Conservation (phyloP, 192 early-diverging fungal species). For the Linnemannia hyalina region DNA sequence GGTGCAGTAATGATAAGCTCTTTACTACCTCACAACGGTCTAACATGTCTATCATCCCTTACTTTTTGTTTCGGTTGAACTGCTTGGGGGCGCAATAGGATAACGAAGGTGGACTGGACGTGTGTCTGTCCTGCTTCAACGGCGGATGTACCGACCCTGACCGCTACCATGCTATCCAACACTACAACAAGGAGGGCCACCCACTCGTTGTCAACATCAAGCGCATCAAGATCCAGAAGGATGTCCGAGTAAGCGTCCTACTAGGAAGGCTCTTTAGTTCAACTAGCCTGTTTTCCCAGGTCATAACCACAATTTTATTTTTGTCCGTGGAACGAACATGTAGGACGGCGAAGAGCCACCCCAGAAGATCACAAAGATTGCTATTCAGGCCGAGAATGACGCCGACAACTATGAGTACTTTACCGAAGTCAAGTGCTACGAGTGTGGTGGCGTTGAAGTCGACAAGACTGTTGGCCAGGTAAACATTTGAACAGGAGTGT, state of each 20-base stretch:
- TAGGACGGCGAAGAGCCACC: constrained; percentile 73
- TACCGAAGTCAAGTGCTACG: constrained; percentile 85
- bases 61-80: background rate
- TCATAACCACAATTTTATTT: constrained; percentile 12
- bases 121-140: constrained; percentile 96
- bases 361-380: constrained; percentile 94
- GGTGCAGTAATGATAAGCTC: background rate
- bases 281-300: background rate
- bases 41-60: background rate
- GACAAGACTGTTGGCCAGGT: constrained; percentile 70
- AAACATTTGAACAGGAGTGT: constrained; percentile 13
- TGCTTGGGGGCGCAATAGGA: constrained; percentile 63
- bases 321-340: constrained; percentile 5
- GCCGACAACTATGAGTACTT: constrained; percentile 80
- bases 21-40: background rate
- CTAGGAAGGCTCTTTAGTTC: background rate
- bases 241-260: constrained; percentile 56
- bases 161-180: constrained; percentile 81
- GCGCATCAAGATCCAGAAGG: constrained; percentile 68
- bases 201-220: constrained; percentile 88
- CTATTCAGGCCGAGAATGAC: constrained; percentile 83
- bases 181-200: constrained; percentile 81
- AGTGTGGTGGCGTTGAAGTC: constrained; percentile 74
- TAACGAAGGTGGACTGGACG: constrained; percentile 83
- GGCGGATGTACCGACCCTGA: constrained; percentile 80